Evolutionary conservation across 495 filamentous ascomycete genomes (phyloP), one percentile per base, ranked within the genome.

Genomic region (Lasiosphaeriaceae sp.): DNA sequence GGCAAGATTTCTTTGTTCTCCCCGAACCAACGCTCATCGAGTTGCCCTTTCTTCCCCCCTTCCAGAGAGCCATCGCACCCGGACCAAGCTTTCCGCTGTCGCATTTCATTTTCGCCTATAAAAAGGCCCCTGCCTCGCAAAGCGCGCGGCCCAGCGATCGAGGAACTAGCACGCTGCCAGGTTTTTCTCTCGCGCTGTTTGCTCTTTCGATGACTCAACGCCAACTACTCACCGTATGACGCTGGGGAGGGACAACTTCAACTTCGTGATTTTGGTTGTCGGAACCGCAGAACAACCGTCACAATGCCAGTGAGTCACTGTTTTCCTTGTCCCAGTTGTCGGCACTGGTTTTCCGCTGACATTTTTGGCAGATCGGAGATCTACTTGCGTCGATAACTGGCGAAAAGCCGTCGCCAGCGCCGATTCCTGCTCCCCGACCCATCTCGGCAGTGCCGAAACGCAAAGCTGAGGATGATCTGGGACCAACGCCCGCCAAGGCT

Each of bases 341-440:
- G 23, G 16, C 26, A 21, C 17, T 29, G 16, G 41, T 47, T 55
- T 47, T 3, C 9, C 26, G 50, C 58, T 61, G 53, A 64, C 52
- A 26, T 35, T 24, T 47, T 22, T 50, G 39, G 39, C 52, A 78
- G 79, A 82, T 83, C 59, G 62, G 70, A 26, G 80, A 83, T 45
- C 70, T 83, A 31, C 74, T 83, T 37, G 80, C 80, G 52, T 74
- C 77, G 61, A 83, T 83, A 57, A 76, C 70, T 35, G 80, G 80
- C 54, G 79, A 74, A 17, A 63, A 74, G 61, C 60, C 75, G 19
- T 55, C 64, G 17, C 59, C 73, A 19, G 67, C 74, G 20, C 57
- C 74, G 29, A 67, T 65, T 4, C 57, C 58, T 54, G 60, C 39
- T n/a, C 61, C 53, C 52, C 69, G 43, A 20, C 67, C 64, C 56